phyloP scores from a whole-genome alignment of 805 yeast genomes.

The Candida berthetii region DNA sequence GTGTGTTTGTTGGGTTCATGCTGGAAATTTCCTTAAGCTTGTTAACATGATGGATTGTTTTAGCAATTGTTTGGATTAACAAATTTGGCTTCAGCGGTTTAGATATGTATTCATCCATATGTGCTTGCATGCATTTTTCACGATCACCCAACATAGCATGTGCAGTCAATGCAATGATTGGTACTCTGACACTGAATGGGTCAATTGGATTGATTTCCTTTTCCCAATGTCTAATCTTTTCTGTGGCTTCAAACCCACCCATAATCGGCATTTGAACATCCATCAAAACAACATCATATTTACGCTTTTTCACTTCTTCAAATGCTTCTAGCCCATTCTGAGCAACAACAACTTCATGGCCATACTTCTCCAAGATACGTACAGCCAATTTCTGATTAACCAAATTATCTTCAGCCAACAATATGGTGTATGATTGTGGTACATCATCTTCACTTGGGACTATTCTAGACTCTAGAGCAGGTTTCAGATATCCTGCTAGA shows the following conservation, averaged over 20 bases:
- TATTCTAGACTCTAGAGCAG: conserved; percentile 79
- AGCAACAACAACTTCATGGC: conserved; percentile 78
- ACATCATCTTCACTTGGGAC: conserved; percentile 79
- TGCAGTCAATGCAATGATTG: conserved; percentile 86
- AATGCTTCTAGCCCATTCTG: conserved; percentile 82
- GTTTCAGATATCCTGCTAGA: conserved; percentile 74
- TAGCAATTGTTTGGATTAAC: conserved; percentile 77
- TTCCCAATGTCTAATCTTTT: conserved; percentile 84
- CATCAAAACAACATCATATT: conserved; percentile 81
- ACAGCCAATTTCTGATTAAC: conserved; percentile 88
- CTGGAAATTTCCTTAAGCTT: conserved; percentile 52
- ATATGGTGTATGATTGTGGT: conserved; percentile 63
- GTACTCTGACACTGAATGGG: conserved; percentile 67
- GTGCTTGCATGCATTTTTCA: conserved; percentile 79
- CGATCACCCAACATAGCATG: conserved; percentile 94
- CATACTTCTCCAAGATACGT: conserved; percentile 77
- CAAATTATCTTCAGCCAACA: conserved; percentile 82
- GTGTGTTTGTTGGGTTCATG: conserved; percentile 2
- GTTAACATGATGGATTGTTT: conserved; percentile 68
- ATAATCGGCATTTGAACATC: conserved; percentile 94
- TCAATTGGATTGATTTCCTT: conserved; percentile 67
- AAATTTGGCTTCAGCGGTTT: conserved; percentile 83
- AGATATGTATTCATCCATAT: conserved; percentile 88
- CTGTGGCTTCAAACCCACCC: conserved; percentile 93
- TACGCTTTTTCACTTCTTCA: conserved; percentile 61